Conservation (phyloP, 2,329 filamentous ascomycete genomes). For the Aureobasidium sp. region DNA sequence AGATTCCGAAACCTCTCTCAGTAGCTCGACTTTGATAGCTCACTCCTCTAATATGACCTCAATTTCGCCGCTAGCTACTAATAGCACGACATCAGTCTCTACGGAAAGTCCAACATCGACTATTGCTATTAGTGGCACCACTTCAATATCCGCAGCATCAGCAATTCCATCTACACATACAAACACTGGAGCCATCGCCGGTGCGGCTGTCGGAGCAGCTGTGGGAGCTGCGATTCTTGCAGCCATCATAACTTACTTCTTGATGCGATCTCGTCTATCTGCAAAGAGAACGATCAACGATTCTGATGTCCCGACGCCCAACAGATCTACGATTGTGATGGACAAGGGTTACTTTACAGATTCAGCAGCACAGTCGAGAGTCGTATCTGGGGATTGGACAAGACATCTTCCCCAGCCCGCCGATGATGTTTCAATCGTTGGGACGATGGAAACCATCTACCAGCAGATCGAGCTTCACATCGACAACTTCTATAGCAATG, state of each 20-base stretch:
- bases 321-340: neutral
- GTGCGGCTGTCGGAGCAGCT: neutral
- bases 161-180: neutral
- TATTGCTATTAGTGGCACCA: no score
- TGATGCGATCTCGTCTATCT: neutral
- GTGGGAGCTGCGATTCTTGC: conserved; percentile 2
- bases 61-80: no score
- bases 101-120: no score
- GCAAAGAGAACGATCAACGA: neutral
- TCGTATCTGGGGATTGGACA: conserved; percentile 11
- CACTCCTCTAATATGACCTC: no score
- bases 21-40: no score
- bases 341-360: neutral
- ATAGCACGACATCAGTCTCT: no score
- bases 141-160: neutral
- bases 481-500: conserved; percentile 39
- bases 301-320: neutral
- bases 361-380: neutral
- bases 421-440: conserved; percentile 34
- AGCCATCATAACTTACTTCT: neutral
- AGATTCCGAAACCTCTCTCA: no score
- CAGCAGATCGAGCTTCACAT: conserved; percentile 40
- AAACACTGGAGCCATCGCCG: neutral
- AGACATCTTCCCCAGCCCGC: conserved; percentile 33
- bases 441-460: conserved; percentile 34